Conservation (phyloP, 768 basidiomycete species). For the Floccularia luteovirens region DNA sequence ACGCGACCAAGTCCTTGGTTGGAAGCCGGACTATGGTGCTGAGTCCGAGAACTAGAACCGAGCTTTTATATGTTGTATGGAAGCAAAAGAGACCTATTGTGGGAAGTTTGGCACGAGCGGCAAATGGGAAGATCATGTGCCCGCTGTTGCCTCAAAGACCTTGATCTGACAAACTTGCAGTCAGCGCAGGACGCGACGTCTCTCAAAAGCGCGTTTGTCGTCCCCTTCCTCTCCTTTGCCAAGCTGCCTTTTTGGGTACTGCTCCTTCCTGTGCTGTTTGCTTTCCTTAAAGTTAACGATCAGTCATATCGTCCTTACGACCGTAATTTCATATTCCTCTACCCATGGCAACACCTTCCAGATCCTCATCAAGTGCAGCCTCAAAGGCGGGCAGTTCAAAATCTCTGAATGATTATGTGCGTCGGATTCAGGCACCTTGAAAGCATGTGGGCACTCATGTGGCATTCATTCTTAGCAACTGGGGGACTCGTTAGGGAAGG, state of each 20-base stretch:
- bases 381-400: constrained; percentile 36
- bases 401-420: constrained; percentile 60
- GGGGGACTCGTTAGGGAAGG: constrained; percentile 92
- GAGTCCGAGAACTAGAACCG: too few relatives aligned
- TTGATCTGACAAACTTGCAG: too few relatives aligned
- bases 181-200: constrained; percentile 41
- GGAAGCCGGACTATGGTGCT: too few relatives aligned
- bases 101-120: constrained; percentile 10
- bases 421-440: constrained; percentile 14
- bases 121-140: constrained; percentile 7
- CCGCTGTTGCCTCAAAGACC: too few relatives aligned
- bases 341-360: constrained; percentile 31
- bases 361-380: constrained; percentile 27
- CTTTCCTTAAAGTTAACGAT: constrained; percentile 3
- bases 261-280: constrained; percentile 1
- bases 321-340: constrained; percentile 5
- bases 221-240: constrained; percentile 7
- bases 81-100: too few relatives aligned
- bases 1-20: too few relatives aligned
- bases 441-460: constrained; percentile 1
- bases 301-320: neutral
- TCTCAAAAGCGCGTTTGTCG: constrained; percentile 14
- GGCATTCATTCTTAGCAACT: constrained; percentile 60
- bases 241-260: constrained; percentile 4
- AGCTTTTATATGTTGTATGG: too few relatives aligned